Percentiles rank a stretch among this genome's conserved stretches.
Conservation (phyloP, 2,329 filamentous ascomycete species). For the Alternaria brassicae region DNA sequence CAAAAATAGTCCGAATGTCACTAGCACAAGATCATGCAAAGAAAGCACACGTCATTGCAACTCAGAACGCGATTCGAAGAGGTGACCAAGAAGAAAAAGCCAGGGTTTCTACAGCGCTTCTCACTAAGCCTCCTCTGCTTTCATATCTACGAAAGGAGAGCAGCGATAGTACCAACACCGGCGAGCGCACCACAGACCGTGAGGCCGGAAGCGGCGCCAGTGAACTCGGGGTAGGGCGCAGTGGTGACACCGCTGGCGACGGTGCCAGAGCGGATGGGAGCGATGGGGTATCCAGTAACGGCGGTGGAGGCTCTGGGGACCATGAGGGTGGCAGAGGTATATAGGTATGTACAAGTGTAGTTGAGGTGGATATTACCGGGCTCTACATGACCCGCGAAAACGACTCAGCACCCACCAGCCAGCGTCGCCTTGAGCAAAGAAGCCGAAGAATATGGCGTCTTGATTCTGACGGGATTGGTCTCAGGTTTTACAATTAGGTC, state of each 20-base stretch:
- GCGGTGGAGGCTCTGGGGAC: too few relatives aligned
- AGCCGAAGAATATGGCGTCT: too few relatives aligned
- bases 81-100: constrained; percentile 1
- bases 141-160: constrained; percentile 44
- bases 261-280: constrained; percentile 19
- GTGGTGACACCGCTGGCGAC: constrained; percentile 28
- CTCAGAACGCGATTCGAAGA: constrained; percentile 3
- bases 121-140: neutral
- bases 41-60: neutral
- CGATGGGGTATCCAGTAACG: too few relatives aligned
- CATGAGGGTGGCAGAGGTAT: too few relatives aligned
- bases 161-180: constrained; percentile 44
- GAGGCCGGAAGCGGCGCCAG: constrained; percentile 39
- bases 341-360: too few relatives aligned
- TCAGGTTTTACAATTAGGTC: too few relatives aligned
- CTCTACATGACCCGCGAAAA: too few relatives aligned
- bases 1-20: neutral
- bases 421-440: too few relatives aligned
- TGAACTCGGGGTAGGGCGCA: constrained; percentile 35
- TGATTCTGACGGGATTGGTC: too few relatives aligned
- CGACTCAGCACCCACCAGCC: too few relatives aligned
- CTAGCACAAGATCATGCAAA: neutral
- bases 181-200: constrained; percentile 43
- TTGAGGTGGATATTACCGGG: too few relatives aligned
- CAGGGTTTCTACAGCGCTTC: constrained; percentile 1